Evolutionary conservation across 352 stramenopile species (phyloP).

Genomic region (Phytophthora pinifolia): DNA sequence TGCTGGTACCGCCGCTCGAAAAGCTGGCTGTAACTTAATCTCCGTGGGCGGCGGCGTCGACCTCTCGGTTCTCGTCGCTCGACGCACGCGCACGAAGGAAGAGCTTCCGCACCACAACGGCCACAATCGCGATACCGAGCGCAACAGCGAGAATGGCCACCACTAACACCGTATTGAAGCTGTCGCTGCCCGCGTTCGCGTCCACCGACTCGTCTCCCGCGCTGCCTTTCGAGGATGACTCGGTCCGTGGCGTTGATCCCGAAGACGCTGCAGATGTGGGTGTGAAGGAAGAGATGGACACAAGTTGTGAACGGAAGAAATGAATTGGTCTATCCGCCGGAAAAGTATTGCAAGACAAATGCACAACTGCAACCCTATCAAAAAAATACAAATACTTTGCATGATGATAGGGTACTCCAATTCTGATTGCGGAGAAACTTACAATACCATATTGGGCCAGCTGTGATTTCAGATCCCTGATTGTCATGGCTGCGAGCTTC

Average conservation of each 20-base stretch:
- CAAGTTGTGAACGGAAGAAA: background rate
- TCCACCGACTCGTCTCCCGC: background rate
- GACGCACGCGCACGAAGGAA: conserved; percentile 49
- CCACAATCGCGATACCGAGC: conserved; percentile 51
- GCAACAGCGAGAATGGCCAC: conserved; percentile 63
- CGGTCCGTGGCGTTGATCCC: background rate
- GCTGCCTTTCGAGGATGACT: background rate
- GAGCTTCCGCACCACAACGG: conserved; percentile 57
- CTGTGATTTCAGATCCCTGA: too few species aligned
- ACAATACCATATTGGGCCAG: too few species aligned
- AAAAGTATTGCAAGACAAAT: too few species aligned
- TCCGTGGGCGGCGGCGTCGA: conserved; percentile 17
- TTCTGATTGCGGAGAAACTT: too few species aligned
- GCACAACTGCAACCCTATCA: too few species aligned
- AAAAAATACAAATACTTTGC: too few species aligned
- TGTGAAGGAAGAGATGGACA: conserved; percentile 5
- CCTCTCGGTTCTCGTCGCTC: conserved; percentile 45
- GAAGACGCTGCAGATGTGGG: background rate
- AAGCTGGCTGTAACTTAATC: conserved; percentile 14
- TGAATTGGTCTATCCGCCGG: too few species aligned
- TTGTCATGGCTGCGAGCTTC: too few species aligned
- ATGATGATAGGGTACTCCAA: too few species aligned
- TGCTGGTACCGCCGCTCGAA: conserved; percentile 10
- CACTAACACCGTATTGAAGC: conserved; percentile 51
- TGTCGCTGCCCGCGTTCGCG: conserved; percentile 6